Base-by-base conservation (phyloP, 495 filamentous ascomycete species). In the Elaphomyces granulatus region DNA sequence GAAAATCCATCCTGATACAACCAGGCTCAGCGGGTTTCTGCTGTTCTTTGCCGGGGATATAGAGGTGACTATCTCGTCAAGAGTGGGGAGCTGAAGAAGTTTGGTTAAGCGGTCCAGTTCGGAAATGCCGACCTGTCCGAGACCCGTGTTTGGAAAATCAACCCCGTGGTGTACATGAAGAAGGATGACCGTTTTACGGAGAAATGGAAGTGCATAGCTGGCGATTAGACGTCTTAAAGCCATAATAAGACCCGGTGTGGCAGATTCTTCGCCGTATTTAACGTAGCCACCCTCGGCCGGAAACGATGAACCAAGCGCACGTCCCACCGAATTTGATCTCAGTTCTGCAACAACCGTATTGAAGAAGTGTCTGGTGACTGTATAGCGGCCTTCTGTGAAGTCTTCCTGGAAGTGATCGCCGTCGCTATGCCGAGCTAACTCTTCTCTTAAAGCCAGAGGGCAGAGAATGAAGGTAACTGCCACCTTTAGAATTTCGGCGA, bases 401-500 rank as follows among this genome's bases (percentile, higher is more conserved):
- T 60, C 57, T 7, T 50, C 39, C 0, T 50, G 51, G 34, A 57
- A 20, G 16, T 62, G 53, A 7, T 51, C 44, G 0, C 50, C 49
- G 20, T 62, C 61, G 9, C 55, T 56, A 12, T 60, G 46, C 8
- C 48, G 43, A 3, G 52, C 43, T 12, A 68, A 36, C 36, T 65
- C 61, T 20, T 65, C 59, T 45, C 64, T 64, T 37, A 68, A 45
- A 1, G 55, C 60, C 2, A 59, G 37, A 8, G 61, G 63, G 55
- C 61, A 66, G 16, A 68, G 52, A 15, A 65, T 59, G 42, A 59
- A 68, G 8, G 64, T 66, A 9, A 58, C 55, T 21, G 60, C 56
- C 7, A 85, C 81, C 59, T 93, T 90, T 32, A 87, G 77, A 32
- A 96, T 74, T 59, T 99, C 88, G 19, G 84, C 83, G 28, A 92